Evolutionary conservation across 2,329 filamentous ascomycete genomes (phyloP).

Genomic region (Aspergillus cejpii): DNA sequence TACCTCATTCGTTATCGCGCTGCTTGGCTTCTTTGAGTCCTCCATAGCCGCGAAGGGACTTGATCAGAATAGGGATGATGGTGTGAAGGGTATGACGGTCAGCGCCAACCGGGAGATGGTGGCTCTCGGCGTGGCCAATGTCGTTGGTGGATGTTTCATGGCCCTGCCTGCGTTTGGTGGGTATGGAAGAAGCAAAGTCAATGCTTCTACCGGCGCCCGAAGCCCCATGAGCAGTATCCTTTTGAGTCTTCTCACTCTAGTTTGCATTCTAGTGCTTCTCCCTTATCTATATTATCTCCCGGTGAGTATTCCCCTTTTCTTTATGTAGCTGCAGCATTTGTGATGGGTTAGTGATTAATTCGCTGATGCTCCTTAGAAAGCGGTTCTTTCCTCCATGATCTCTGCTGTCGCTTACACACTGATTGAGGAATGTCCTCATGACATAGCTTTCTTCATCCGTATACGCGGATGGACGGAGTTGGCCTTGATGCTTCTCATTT

Average conservation of each 20-base stretch:
- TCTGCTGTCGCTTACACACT: constrained; percentile 91
- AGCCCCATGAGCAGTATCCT: constrained; percentile 92
- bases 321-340: not conserved
- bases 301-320: constrained; percentile 50
- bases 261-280: constrained; percentile 73
- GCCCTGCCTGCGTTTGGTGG: constrained; percentile 89
- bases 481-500: constrained; percentile 80
- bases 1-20: constrained; percentile 84
- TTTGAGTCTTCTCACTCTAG: constrained; percentile 70
- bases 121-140: constrained; percentile 80
- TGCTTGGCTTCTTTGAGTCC: constrained; percentile 97
- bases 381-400: constrained; percentile 87
- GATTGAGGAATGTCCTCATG: constrained; percentile 89
- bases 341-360: not conserved
- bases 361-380: constrained; percentile 57
- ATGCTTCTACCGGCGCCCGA: constrained; percentile 81
- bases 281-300: constrained; percentile 94
- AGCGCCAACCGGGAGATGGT: constrained; percentile 92
- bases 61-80: constrained; percentile 55
- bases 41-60: constrained; percentile 92
- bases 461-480: constrained; percentile 85
- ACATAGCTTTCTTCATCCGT: constrained; percentile 79
- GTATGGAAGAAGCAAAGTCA: constrained; percentile 93
- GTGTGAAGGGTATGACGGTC: constrained; percentile 70
- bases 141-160: constrained; percentile 89